Evolutionary conservation across 495 filamentous ascomycete genomes (phyloP).

Genomic region (Hypoxylon lienhwacheense): DNA sequence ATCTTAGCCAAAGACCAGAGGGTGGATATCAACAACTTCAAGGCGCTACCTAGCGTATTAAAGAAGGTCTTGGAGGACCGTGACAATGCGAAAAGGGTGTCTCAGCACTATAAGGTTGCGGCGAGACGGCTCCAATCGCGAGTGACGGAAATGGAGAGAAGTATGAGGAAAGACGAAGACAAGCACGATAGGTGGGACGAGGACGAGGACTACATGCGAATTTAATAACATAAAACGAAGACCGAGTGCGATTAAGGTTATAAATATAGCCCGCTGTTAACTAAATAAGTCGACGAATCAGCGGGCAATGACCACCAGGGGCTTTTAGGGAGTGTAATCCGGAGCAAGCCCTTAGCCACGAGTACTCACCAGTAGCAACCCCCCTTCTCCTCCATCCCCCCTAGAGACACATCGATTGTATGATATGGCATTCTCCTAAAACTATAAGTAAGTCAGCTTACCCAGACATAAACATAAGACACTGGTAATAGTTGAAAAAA

Average conservation of each 20-base stretch:
- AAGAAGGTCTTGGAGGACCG: too few species aligned
- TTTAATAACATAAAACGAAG: background rate
- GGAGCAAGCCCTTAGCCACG: background rate
- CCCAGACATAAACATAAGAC: too few species aligned
- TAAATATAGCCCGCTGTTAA: background rate
- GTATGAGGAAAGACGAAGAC: background rate
- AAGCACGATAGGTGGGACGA: background rate
- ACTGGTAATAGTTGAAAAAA: too few species aligned
- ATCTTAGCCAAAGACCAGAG: constrained; percentile 1
- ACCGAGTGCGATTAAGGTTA: constrained; percentile 1
- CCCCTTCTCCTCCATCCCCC: background rate
- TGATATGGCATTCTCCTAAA: background rate
- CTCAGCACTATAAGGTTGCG: background rate
- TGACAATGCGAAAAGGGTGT: constrained; percentile 3
- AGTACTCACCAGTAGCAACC: background rate
- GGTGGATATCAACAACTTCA: too few species aligned
- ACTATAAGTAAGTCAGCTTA: too few species aligned
- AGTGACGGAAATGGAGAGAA: constrained; percentile 6
- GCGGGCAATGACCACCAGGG: background rate
- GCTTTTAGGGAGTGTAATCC: background rate
- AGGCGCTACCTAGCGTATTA: too few species aligned
- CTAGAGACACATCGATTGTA: background rate
- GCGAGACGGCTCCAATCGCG: constrained; percentile 3
- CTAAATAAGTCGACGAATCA: background rate
- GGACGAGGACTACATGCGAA: constrained; percentile 19